Percentiles rank a stretch among this genome's conserved stretches.
phyloP scores from a whole-genome alignment of 192 early-diverging fungal genomes.

The Backusella circina region DNA sequence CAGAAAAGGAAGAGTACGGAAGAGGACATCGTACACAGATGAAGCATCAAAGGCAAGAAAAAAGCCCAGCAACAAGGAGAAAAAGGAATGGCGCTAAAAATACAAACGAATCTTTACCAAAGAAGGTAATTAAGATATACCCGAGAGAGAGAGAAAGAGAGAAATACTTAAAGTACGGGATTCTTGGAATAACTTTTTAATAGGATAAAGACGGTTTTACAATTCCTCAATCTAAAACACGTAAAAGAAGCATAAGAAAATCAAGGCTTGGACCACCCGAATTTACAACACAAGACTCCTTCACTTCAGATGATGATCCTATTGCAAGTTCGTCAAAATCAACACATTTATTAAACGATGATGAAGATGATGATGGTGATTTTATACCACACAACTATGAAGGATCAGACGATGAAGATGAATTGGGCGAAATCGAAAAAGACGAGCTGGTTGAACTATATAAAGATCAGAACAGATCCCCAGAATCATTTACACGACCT shows the following conservation, averaged over 20 bases:
- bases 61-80: not conserved
- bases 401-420: not conserved
- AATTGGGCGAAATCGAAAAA: not conserved
- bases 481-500: not conserved
- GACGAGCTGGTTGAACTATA: not conserved
- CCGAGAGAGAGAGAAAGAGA: too few species aligned
- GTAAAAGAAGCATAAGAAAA: not conserved
- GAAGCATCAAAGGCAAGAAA: not conserved
- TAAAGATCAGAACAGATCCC: not conserved
- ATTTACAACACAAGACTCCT: not conserved
- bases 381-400: not conserved
- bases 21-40: not conserved
- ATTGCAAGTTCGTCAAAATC: not conserved
- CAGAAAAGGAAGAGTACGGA: not conserved
- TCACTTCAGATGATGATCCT: not conserved
- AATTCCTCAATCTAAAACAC: not conserved
- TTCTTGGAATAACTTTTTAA: not conserved
- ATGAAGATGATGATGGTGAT: not conserved
- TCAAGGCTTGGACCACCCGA: not conserved
- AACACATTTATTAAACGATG: not conserved
- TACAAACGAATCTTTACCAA: not conserved
- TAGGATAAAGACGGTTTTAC: slow-evolving; percentile 3
- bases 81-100: not conserved
- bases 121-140: not conserved
- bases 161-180: not conserved